These are phyloP conservation scores for Forsythia viridissima DNA, from an alignment of 257 asterid species.

Conservation along the genomic window DNA sequence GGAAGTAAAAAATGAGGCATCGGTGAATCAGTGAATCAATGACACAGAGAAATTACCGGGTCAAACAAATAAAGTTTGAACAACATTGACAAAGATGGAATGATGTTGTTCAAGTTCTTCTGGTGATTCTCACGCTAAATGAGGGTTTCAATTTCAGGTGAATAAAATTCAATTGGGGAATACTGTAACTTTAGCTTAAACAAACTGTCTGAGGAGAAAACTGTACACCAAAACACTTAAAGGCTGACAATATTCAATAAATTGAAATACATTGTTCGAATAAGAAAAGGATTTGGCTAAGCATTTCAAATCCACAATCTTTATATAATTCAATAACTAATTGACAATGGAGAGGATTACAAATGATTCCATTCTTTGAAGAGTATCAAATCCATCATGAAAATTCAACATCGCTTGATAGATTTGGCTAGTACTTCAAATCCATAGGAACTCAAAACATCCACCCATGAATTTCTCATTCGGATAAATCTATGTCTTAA, in stretches of 20 bases:
- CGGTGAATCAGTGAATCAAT: slow-evolving; percentile 10
- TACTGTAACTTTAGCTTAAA: background rate
- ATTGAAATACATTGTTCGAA: background rate
- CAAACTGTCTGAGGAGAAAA: background rate
- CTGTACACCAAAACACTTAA: background rate
- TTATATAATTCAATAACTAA: background rate
- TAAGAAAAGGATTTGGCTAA: background rate
- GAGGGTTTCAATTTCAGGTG: background rate
- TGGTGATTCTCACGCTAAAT: background rate
- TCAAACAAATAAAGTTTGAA: slow-evolving; percentile 1
- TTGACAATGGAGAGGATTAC: background rate
- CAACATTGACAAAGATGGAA: slow-evolving; percentile 1
- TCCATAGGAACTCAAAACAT: background rate
- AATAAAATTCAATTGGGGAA: background rate
- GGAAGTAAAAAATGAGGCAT: slow-evolving; percentile 21
- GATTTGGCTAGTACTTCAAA: background rate
- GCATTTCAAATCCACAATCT: background rate
- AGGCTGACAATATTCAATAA: background rate
- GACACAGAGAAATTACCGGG: slow-evolving; percentile 10
- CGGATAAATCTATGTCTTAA: background rate
- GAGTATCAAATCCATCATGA: background rate
- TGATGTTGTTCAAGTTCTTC: slow-evolving; percentile 1
- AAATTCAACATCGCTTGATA: background rate
- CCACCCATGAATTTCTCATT: background rate
- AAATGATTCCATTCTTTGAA: background rate